Base-by-base conservation (phyloP, 2,329 filamentous ascomycete genomes). In the Akanthomyces muscarius region DNA sequence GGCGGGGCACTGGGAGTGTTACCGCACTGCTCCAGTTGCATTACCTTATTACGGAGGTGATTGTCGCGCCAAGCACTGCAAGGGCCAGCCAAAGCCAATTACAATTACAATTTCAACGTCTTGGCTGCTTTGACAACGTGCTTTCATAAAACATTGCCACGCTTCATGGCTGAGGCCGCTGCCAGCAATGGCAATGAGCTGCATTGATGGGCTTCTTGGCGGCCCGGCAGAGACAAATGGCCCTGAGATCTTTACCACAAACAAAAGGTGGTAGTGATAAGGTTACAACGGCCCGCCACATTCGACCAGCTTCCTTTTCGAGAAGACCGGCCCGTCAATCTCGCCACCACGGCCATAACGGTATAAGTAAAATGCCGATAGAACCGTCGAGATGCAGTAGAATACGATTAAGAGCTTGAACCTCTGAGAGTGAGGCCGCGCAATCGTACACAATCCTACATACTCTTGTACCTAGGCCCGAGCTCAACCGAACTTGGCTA, bases 231-330 rank as follows among this genome's bases (percentile, higher is more conserved):
- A 33, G 16, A 21, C n/a, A 30, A 33, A 14, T 42, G 14, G 13
- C 6, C 44, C 5, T n/a, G 23, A 21, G 48, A 45, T 61, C 47
- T 36, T 52, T 36, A 52, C 58, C 50, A 13, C 18, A 60, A 60
- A 60, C 47, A 60, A 33, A 33, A 61, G 48, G 48, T 61, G 57
- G 57, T 44, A 61, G 23, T 23, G 25, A 21, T 36, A 36, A 5
- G 38, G 48, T 60, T 53, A 52, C 58, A 59, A 45, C 25, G 25
- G 58, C 38, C 36, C 36, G 58, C 48, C 58, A 53, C 47, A 10
- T 23, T 53, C 14, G 48, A 44, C 38, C 23, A 53, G 48, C 38
- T 53, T 48, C 48, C 58, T 53, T 13, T 44, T 51, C 14, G 23
- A 61, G 58, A 52, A 36, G 25, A 16, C 10, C 45, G 14, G 18